phyloP scores from a whole-genome alignment of 306 rosid species.

The Medicago lupulina region DNA sequence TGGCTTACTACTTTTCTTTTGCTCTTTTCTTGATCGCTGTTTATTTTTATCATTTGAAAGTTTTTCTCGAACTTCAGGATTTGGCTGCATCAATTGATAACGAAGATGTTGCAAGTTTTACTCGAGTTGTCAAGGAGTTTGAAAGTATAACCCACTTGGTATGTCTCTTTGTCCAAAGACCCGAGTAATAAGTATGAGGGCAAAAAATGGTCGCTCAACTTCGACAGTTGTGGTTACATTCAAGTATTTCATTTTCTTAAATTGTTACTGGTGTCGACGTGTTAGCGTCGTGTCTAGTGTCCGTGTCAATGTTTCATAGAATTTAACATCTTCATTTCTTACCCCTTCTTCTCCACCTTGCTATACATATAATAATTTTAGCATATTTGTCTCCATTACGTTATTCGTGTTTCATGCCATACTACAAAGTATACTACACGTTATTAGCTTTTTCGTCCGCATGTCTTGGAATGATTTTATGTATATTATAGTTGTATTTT shows the following conservation, averaged over 20 bases:
- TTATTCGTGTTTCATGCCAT: too few relatives aligned
- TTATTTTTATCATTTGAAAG: slow-evolving; percentile 37
- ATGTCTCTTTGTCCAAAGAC: slow-evolving; percentile 29
- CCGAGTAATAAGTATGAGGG: background rate
- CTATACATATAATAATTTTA: too few relatives aligned
- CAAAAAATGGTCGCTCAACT: background rate
- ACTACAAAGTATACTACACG: too few relatives aligned
- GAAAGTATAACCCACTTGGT: slow-evolving; percentile 54
- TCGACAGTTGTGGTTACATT: background rate
- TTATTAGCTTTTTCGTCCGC: too few relatives aligned
- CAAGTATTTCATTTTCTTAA: background rate
- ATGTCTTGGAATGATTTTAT: too few relatives aligned
- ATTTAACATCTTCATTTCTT: too few relatives aligned
- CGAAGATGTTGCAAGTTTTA: slow-evolving; percentile 54
- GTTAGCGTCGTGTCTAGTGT: background rate
- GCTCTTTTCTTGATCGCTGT: slow-evolving; percentile 19
- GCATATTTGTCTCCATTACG: too few relatives aligned
- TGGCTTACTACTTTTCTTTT: slow-evolving; percentile 21
- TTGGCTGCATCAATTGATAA: slow-evolving; percentile 56
- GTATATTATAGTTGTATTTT: too few relatives aligned
- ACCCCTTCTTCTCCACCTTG: too few relatives aligned
- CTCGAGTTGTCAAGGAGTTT: slow-evolving; percentile 51
- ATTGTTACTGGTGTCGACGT: background rate
- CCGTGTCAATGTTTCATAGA: background rate
- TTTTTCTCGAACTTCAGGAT: slow-evolving; percentile 48